Percentiles rank a stretch among this genome's conserved stretches.
phyloP scores from a whole-genome alignment of 2,329 filamentous ascomycete species.

The Byssoonygena ceratinophila region DNA sequence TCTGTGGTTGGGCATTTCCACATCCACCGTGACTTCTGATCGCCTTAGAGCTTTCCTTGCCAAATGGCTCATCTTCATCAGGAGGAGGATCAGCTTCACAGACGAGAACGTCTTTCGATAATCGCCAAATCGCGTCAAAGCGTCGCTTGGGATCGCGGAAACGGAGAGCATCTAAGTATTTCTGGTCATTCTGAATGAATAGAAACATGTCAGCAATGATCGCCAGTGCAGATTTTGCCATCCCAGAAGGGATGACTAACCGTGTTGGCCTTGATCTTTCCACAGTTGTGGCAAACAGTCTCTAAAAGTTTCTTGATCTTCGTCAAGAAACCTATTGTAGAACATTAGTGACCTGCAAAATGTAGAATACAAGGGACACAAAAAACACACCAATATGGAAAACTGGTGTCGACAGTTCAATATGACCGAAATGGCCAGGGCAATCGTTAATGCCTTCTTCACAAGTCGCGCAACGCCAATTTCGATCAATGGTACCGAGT shows the following conservation, averaged over 20 bases:
- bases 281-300: constrained; percentile 98
- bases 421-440: constrained; percentile 96
- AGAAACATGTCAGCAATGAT: constrained; percentile 37
- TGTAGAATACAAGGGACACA: neutral
- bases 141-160: constrained; percentile 87
- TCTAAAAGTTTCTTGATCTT: constrained; percentile 99
- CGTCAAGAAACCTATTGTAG: constrained; percentile 68
- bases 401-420: constrained; percentile 91
- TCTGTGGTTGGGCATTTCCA: constrained; percentile 78
- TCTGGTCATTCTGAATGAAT: constrained; percentile 60
- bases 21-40: constrained; percentile 70
- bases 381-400: constrained; percentile 61
- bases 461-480: constrained; percentile 92
- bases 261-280: constrained; percentile 93
- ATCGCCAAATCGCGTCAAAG: constrained; percentile 83
- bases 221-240: constrained; percentile 44
- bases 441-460: constrained; percentile 92
- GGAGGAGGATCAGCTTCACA: constrained; percentile 69
- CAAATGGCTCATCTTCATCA: constrained; percentile 58
- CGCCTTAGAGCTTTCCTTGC: constrained; percentile 49
- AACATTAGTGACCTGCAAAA: constrained; percentile 21
- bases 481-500: constrained; percentile 89
- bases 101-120: constrained; percentile 77
- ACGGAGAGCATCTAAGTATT: constrained; percentile 69
- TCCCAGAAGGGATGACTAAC: constrained; percentile 66